A percentile compares a stretch with the other conserved stretches of the same genome.
phyloP scores from a whole-genome alignment of 768 basidiomycete genomes.

The Collybia nuda region DNA sequence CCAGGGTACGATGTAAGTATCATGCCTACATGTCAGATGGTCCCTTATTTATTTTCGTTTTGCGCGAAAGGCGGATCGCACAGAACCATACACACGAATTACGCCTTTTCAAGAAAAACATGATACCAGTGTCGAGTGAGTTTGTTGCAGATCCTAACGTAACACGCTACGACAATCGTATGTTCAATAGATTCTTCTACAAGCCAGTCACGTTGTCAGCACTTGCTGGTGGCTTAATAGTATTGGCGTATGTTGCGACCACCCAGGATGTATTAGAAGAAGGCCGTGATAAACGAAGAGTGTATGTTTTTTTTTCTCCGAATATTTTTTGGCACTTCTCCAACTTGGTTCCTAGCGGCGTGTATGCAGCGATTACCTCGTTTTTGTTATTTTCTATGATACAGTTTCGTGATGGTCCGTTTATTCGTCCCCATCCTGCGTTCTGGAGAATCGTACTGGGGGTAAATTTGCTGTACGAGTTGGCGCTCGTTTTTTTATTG shows the following conservation, averaged over 20 bases:
- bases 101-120: constrained; percentile 80
- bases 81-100: constrained; percentile 81
- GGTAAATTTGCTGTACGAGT: constrained; percentile 80
- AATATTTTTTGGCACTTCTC: constrained; percentile 4
- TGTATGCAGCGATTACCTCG: constrained; percentile 70
- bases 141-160: constrained; percentile 8
- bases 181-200: constrained; percentile 72
- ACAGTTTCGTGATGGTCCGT: constrained; percentile 89
- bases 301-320: constrained; percentile 49
- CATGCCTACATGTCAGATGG: constrained; percentile 15
- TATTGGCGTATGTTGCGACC: constrained; percentile 80
- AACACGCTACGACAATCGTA: no score
- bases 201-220: constrained; percentile 80
- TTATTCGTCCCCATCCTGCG: constrained; percentile 84
- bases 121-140: constrained; percentile 83
- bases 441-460: constrained; percentile 83
- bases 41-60: constrained; percentile 18
- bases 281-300: constrained; percentile 75
- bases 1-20: constrained; percentile 83
- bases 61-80: constrained; percentile 68
- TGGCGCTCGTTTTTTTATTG: constrained; percentile 79
- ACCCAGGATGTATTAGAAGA: constrained; percentile 84
- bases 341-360: constrained; percentile 48
- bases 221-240: constrained; percentile 61
- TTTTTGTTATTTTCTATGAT: constrained; percentile 84